Conservation (phyloP, 257 asterid genomes). For the Solanum bukasovii region DNA sequence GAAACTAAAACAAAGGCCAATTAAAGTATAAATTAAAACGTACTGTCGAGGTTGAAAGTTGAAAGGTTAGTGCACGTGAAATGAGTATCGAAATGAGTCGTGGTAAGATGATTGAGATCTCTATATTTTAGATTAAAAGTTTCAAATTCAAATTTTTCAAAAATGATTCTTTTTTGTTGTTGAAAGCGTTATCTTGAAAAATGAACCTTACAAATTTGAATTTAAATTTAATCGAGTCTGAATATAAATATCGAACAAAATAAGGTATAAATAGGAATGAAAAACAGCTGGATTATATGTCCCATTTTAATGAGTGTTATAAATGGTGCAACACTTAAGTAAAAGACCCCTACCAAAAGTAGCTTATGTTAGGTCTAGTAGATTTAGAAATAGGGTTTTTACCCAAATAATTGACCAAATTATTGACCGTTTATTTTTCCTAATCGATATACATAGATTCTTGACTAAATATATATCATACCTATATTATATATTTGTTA, state of each 20-base stretch:
- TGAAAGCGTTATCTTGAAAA: neutral
- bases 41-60: neutral
- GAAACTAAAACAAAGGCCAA: neutral
- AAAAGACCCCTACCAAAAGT: neutral
- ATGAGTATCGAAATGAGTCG: neutral
- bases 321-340: neutral
- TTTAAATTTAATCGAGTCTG: neutral
- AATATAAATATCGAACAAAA: neutral
- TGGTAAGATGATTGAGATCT: neutral
- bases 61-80: neutral
- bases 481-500: neutral
- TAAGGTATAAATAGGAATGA: neutral
- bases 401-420: neutral
- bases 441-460: neutral
- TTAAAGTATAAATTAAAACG: neutral
- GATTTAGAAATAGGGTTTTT: neutral
- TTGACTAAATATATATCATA: neutral
- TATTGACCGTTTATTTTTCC: neutral
- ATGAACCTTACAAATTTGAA: rapidly evolving
- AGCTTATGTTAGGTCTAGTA: neutral
- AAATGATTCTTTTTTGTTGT: neutral
- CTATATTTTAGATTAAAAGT: neutral
- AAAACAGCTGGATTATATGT: neutral
- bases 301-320: neutral
- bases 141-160: rapidly evolving